Percentiles rank a stretch among this genome's conserved stretches.
Conservation (phyloP, 2,329 filamentous ascomycete species). For the Tolypocladium cylindrosporum region DNA sequence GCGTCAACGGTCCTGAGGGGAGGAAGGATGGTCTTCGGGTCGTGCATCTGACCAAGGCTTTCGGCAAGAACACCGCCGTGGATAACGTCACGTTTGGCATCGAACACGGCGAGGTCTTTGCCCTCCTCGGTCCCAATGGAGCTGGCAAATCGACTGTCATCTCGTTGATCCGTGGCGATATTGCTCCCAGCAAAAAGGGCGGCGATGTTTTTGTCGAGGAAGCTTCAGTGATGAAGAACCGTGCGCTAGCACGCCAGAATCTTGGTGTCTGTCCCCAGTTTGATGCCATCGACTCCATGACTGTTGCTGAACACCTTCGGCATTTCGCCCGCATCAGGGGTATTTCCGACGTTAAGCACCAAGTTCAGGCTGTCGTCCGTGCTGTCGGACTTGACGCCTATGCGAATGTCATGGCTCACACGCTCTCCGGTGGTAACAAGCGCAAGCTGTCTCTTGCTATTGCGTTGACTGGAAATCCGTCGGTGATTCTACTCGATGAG, state of each 20-base stretch:
- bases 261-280: conserved; percentile 86
- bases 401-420: conserved; percentile 62
- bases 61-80: conserved; percentile 68
- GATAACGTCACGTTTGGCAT: conserved; percentile 85
- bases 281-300: conserved; percentile 85
- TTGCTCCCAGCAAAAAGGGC: conserved; percentile 56
- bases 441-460: conserved; percentile 89
- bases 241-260: conserved; percentile 61
- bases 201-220: conserved; percentile 76
- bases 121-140: conserved; percentile 80
- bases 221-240: conserved; percentile 59
- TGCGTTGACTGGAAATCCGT: conserved; percentile 84
- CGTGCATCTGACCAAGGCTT: conserved; percentile 69
- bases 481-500: conserved; percentile 80
- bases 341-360: conserved; percentile 63
- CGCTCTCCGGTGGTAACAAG: conserved; percentile 84
- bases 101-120: conserved; percentile 72
- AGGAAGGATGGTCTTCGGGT: conserved; percentile 62
- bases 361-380: conserved; percentile 66
- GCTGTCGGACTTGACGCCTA: conserved; percentile 72
- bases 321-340: conserved; percentile 85
- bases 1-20: conserved; percentile 36
- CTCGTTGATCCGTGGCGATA: conserved; percentile 76
- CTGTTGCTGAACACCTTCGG: conserved; percentile 71
- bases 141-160: conserved; percentile 90